Percentiles rank a stretch among this genome's conserved stretches.
Evolutionary conservation across 192 early-diverging fungal species (phyloP).

Genomic region (Umbelopsis sp.): DNA sequence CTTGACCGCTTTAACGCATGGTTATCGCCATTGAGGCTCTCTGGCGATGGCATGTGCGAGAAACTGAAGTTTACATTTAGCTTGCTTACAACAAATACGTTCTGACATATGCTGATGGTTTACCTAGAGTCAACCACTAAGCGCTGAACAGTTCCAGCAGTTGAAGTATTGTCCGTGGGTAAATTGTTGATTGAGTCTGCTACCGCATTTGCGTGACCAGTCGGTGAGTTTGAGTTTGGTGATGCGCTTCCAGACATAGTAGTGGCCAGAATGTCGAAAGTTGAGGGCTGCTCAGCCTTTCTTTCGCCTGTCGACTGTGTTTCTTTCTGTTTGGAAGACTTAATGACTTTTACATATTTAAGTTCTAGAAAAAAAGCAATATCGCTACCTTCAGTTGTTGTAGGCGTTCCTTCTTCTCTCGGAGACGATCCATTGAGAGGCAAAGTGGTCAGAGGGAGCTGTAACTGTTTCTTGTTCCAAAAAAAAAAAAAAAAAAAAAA

Average conservation of each 20-base stretch:
- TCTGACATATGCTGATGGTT: too few species aligned
- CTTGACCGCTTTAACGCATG: not conserved
- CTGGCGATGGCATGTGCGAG: constrained; percentile 11
- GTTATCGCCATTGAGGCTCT: not conserved
- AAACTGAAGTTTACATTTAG: not conserved
- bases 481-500: constrained; percentile 22
- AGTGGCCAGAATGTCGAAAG: constrained; percentile 4
- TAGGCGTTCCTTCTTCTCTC: constrained; percentile 13
- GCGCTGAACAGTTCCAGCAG: not conserved
- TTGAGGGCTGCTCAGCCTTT: not conserved
- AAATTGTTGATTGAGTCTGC: not conserved
- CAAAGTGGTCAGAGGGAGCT: not conserved
- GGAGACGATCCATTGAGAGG: constrained; percentile 4
- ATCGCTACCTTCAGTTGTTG: not conserved
- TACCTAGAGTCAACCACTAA: too few species aligned
- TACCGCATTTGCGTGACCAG: constrained; percentile 21
- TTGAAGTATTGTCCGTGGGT: not conserved
- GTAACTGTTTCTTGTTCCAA: not conserved
- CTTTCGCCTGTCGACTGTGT: not conserved
- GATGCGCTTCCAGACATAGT: constrained; percentile 1
- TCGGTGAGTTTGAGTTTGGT: constrained; percentile 34
- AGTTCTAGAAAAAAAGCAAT: not conserved
- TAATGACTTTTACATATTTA: too few species aligned
- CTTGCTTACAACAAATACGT: too few species aligned
- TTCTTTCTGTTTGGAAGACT: not conserved